Conservation (phyloP, 495 filamentous ascomycete genomes). For the Penicillium maclennaniae region DNA sequence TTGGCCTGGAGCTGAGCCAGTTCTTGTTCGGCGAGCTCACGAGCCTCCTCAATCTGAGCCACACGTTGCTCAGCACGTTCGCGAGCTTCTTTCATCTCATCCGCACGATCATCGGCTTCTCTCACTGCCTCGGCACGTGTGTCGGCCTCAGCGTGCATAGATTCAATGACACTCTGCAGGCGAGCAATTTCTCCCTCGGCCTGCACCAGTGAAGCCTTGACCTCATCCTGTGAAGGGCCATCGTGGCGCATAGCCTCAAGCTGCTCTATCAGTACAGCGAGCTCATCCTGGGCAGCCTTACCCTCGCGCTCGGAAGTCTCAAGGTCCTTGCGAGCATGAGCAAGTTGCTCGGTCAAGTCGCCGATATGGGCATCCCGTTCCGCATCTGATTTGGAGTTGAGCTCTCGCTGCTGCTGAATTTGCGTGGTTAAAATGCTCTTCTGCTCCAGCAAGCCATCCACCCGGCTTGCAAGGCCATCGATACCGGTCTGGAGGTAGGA, state of each 20-base stretch:
- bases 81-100: slow-evolving; percentile 14
- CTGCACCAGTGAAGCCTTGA: slow-evolving; percentile 40
- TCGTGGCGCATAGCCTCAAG: slow-evolving; percentile 43
- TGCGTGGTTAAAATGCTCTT: slow-evolving; percentile 80
- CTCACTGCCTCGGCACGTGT: slow-evolving; percentile 40
- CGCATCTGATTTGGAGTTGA: slow-evolving; percentile 65
- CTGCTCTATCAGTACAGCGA: slow-evolving; percentile 43
- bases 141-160: slow-evolving; percentile 29
- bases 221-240: slow-evolving; percentile 22
- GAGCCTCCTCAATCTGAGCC: slow-evolving; percentile 23
- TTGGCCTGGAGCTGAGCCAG: slow-evolving; percentile 33
- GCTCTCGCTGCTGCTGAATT: slow-evolving; percentile 86
- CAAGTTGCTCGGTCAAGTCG: slow-evolving; percentile 47
- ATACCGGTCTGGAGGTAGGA: slow-evolving; percentile 62
- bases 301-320: slow-evolving; percentile 37
- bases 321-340: slow-evolving; percentile 38
- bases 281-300: slow-evolving; percentile 38
- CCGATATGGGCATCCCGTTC: slow-evolving; percentile 53
- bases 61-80: slow-evolving; percentile 9
- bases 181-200: slow-evolving; percentile 51
- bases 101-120: slow-evolving; percentile 29
- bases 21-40: slow-evolving; percentile 29
- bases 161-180: slow-evolving; percentile 25
- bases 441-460: slow-evolving; percentile 67
- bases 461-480: slow-evolving; percentile 61